Conservation (phyloP, 2,329 filamentous ascomycete species). For the Clarireedia monteithiana region DNA sequence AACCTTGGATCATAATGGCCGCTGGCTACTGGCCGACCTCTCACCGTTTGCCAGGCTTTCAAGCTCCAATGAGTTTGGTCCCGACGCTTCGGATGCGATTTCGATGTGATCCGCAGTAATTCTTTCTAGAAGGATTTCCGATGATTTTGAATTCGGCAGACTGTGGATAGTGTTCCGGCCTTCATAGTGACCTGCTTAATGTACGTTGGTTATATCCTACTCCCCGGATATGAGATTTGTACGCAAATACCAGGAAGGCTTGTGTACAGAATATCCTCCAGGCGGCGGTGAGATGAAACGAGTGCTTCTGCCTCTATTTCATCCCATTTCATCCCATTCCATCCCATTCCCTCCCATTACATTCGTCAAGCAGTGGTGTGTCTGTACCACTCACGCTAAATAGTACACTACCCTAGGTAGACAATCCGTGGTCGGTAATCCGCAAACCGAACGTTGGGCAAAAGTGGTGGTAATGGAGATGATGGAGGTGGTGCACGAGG, state of each 20-base stretch:
- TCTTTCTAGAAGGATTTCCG: constrained; percentile 7
- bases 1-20: not conserved
- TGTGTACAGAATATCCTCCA: too few species aligned
- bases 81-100: constrained; percentile 7
- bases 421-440: too few species aligned
- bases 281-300: not conserved
- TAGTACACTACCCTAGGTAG: not conserved
- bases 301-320: not conserved
- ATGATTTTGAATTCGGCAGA: not conserved
- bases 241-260: not conserved
- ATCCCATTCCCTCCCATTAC: too few species aligned
- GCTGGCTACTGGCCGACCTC: not conserved
- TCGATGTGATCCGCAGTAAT: constrained; percentile 4
- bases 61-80: not conserved
- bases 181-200: not conserved
- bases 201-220: not conserved
- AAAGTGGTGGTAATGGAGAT: too few species aligned
- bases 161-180: not conserved
- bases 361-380: not conserved
- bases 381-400: not conserved
- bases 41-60: not conserved
- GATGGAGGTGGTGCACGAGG: too few species aligned
- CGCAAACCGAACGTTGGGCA: too few species aligned
- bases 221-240: not conserved
- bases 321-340: too few species aligned